phyloP scores from a whole-genome alignment of 768 basidiomycete genomes.

The Podaxis sp. region DNA sequence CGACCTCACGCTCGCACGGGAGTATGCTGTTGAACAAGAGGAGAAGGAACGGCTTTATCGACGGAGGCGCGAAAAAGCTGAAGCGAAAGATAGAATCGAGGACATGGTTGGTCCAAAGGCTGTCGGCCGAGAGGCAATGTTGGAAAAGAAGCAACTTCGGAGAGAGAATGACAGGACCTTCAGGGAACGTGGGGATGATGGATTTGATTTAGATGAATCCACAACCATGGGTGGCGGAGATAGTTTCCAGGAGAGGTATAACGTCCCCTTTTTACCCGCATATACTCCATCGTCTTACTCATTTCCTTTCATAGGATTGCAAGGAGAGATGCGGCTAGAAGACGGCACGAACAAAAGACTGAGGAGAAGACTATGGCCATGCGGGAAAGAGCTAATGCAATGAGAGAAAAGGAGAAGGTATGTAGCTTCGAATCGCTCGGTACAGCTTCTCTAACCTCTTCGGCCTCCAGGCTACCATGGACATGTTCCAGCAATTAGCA shows the following conservation, averaged over 20 bases:
- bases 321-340: conserved; percentile 58
- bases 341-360: conserved; percentile 51
- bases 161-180: conserved; percentile 70
- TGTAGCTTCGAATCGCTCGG: neutral
- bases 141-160: conserved; percentile 80
- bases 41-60: conserved; percentile 50
- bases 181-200: conserved; percentile 74
- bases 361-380: conserved; percentile 48
- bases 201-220: conserved; percentile 72
- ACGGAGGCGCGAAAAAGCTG: conserved; percentile 63
- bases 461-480: conserved; percentile 70
- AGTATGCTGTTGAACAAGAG: conserved; percentile 48
- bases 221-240: conserved; percentile 81
- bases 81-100: conserved; percentile 66
- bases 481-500: conserved; percentile 93
- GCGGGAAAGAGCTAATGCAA: conserved; percentile 58
- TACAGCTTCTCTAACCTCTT: conserved; percentile 6
- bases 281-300: conserved; percentile 6
- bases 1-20: conserved; percentile 67
- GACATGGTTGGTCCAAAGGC: conserved; percentile 78
- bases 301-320: conserved; percentile 49
- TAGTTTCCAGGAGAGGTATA: conserved; percentile 76
- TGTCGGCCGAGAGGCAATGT: conserved; percentile 76
- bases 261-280: conserved; percentile 10
- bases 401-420: conserved; percentile 74